Conservation (phyloP, 805 yeast species). For the Cyberlindnera samutprakarnensis region DNA sequence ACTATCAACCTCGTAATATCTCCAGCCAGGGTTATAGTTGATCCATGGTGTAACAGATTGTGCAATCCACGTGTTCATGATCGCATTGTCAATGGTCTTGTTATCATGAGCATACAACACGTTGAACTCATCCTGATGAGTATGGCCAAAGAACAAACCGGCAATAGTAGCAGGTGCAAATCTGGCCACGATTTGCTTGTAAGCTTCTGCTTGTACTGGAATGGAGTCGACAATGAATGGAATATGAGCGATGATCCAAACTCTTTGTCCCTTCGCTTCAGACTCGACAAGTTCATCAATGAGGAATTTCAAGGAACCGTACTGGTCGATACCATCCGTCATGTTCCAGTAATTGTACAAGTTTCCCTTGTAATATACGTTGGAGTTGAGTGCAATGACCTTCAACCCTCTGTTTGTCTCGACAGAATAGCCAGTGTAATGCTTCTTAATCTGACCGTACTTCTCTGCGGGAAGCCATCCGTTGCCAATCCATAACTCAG, state of each 20-base stretch:
- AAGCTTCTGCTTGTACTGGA: conserved; percentile 52
- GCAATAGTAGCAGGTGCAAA: conserved; percentile 66
- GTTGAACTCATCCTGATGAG: conserved; percentile 62
- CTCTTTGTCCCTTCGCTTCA: conserved; percentile 51
- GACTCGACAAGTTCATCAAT: conserved; percentile 55
- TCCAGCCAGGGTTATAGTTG: conserved; percentile 62
- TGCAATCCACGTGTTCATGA: conserved; percentile 55
- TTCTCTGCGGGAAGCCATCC: conserved; percentile 30
- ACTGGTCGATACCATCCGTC: conserved; percentile 43
- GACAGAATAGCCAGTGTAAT: conserved; percentile 56
- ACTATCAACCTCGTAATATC: conserved; percentile 61
- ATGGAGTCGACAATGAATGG: conserved; percentile 47
- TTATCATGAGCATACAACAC: conserved; percentile 44
- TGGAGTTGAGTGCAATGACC: conserved; percentile 57
- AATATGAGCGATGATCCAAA: conserved; percentile 69
- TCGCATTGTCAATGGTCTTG: conserved; percentile 35
- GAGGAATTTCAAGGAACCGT: conserved; percentile 56
- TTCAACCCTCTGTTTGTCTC: conserved; percentile 50
- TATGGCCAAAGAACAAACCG: conserved; percentile 63
- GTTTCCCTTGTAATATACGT: conserved; percentile 59
- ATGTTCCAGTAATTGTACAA: conserved; percentile 47
- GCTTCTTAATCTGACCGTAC: conserved; percentile 25
- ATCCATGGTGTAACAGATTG: conserved; percentile 60
- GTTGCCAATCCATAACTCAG: conserved; percentile 39
- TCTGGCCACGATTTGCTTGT: conserved; percentile 52